These are phyloP conservation scores for Prunus padus DNA, from an alignment of 306 rosid species.

Conservation along the genomic window DNA sequence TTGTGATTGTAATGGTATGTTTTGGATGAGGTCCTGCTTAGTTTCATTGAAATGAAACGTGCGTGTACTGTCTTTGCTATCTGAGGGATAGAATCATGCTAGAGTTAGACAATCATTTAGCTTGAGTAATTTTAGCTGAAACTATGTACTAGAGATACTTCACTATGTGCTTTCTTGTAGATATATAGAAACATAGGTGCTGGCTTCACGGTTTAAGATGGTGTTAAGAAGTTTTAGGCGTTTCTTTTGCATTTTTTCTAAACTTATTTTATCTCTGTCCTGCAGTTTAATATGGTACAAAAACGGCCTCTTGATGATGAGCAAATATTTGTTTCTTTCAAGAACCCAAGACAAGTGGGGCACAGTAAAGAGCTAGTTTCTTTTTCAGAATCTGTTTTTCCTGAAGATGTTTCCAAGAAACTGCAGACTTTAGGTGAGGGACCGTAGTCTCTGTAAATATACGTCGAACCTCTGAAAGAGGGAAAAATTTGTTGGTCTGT, in stretches of 20 bases:
- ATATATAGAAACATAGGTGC: neutral
- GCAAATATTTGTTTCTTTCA: slow-evolving; percentile 56
- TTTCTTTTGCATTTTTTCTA: neutral
- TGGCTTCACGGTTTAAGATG: neutral
- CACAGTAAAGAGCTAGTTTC: slow-evolving; percentile 50
- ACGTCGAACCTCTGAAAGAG: neutral
- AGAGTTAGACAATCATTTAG: neutral
- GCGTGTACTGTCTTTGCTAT: neutral
- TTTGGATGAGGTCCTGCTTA: neutral
- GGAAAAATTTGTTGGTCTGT: neutral
- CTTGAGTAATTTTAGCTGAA: neutral
- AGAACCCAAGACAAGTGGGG: slow-evolving; percentile 63
- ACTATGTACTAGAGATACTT: neutral
- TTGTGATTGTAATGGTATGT: neutral
- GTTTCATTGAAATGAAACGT: neutral
- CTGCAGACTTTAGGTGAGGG: slow-evolving; percentile 63
- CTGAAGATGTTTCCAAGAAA: slow-evolving; percentile 34
- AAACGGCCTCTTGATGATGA: slow-evolving; percentile 75
- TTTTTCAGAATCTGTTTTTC: slow-evolving; percentile 70
- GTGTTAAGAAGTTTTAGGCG: neutral
- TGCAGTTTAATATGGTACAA: slow-evolving; percentile 80
- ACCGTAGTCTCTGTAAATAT: neutral
- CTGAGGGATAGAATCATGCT: neutral
- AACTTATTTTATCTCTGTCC: slow-evolving; percentile 8
- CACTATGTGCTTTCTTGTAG: neutral